Conservation (phyloP, 1,284 basidiomycete genomes). For the Pyrrhoderma noxium region DNA sequence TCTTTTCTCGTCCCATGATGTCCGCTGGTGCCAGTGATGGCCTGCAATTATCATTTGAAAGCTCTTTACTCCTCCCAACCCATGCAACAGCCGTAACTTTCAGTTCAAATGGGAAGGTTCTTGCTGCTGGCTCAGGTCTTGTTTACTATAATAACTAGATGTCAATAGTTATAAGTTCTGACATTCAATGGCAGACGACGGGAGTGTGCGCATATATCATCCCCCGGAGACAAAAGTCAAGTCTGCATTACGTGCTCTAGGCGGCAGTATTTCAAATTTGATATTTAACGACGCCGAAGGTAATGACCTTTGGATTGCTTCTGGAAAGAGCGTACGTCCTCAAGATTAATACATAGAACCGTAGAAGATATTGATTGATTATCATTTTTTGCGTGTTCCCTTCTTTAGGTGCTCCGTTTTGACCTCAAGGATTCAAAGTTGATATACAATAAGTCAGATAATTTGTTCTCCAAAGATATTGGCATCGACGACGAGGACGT, state of each 20-base stretch:
- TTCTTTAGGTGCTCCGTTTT: constrained; percentile 21
- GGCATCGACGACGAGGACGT: constrained; percentile 49
- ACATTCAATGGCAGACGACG: constrained; percentile 46
- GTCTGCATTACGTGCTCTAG: constrained; percentile 55
- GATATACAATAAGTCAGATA: constrained; percentile 44
- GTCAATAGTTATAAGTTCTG: not conserved
- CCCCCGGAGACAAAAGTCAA: constrained; percentile 51
- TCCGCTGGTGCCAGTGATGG: no score
- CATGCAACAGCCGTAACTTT: constrained; percentile 12
- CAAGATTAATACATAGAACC: constrained; percentile 18
- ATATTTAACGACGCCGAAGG: constrained; percentile 26
- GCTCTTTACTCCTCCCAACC: not conserved
- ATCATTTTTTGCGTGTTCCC: not conserved
- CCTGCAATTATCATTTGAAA: no score
- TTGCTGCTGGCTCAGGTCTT: constrained; percentile 43
- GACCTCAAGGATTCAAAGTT: constrained; percentile 29
- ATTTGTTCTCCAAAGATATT: constrained; percentile 35
- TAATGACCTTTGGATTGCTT: constrained; percentile 51
- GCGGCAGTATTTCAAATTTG: constrained; percentile 53
- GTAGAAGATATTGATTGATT: no score
- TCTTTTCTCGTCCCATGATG: no score
- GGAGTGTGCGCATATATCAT: constrained; percentile 59
- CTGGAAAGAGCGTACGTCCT: constrained; percentile 45
- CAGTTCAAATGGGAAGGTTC: not conserved
- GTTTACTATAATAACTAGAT: not conserved